Conservation (phyloP, 2,329 filamentous ascomycete species). For the Paecilomyces dactylethromorphus region DNA sequence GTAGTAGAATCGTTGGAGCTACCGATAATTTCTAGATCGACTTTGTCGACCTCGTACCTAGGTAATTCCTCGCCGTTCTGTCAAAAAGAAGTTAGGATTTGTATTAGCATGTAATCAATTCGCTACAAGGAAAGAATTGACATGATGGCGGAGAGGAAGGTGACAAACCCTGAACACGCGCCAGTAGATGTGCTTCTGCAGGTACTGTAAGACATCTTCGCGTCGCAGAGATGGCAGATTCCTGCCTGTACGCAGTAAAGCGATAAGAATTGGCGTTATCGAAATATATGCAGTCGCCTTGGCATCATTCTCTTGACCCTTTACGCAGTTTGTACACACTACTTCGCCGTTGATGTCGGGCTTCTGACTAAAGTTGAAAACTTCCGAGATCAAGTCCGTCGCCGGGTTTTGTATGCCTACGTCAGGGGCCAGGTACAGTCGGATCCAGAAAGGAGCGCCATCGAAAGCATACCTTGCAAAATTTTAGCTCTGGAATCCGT, state of each 20-base stretch:
- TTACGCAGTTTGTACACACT: neutral
- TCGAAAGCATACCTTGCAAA: conserved; percentile 5
- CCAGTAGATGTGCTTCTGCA: neutral
- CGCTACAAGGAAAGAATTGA: neutral
- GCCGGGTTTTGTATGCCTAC: neutral
- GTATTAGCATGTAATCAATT: no score
- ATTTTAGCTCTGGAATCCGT: conserved; percentile 27
- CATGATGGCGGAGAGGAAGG: neutral
- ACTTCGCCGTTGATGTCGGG: neutral
- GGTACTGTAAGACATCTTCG: neutral
- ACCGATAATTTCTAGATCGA: no score
- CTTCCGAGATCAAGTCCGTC: neutral
- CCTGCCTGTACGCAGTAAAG: neutral
- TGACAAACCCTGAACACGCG: neutral
- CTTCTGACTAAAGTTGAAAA: neutral
- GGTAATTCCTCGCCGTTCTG: no score
- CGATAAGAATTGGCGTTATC: neutral
- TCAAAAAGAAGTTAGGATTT: no score
- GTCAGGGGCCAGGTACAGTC: neutral
- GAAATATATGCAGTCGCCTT: neutral
- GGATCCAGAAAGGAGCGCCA: neutral
- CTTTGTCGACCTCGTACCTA: no score
- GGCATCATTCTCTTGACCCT: neutral
- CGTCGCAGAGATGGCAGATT: neutral
- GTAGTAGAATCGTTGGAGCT: no score